Evolutionary conservation across 2,329 filamentous ascomycete species (phyloP), one percentile per base, ranked within the genome.

Genomic region (Aspergillus fructus): DNA sequence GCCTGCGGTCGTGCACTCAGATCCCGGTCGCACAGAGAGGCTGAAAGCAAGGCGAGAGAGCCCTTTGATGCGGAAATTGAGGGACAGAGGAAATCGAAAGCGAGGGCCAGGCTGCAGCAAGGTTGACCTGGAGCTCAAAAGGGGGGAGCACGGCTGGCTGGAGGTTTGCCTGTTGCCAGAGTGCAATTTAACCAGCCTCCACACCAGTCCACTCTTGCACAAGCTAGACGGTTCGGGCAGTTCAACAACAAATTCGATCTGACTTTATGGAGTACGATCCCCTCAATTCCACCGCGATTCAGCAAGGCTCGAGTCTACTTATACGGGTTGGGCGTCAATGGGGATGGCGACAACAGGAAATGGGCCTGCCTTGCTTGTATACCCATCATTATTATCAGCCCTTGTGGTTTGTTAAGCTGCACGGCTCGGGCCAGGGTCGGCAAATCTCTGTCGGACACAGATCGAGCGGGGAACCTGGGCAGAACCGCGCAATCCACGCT

Each of bases 131-230:
- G 21, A 19, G n/a, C 19, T 46, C 46, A 53, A 53, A 53, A 56
- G 39, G 53, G 57, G 57, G 56, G 13, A 15, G 34, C 34, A 53
- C 40, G 27, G 43, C 42, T 41, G 39, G 50, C 27, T 47, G 27
- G 34, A 51, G 42, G 55, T 52, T 55, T 51, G 51, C 15, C 56
- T 48, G 24, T 55, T 51, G 51, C 15, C 56, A 51, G 24, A 27
- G 4, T 40, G n/a, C 30, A 53, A 55, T 51, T 59, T 52, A 51
- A 55, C 56, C 47, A 34, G 47, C 55, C 49, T 57, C 55, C 55
- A 57, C 48, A 30, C 37, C 23, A 40, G 39, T 30, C 48, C 48
- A 50, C 34, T 30, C 21, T 27, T n/a, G 30, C 19, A 27, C 17
- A 15, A 17, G 42, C 43, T 57, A 57, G 19, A 41, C 43, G 27